phyloP scores from a whole-genome alignment of 495 filamentous ascomycete species.

The Tetracladium setigerum region DNA sequence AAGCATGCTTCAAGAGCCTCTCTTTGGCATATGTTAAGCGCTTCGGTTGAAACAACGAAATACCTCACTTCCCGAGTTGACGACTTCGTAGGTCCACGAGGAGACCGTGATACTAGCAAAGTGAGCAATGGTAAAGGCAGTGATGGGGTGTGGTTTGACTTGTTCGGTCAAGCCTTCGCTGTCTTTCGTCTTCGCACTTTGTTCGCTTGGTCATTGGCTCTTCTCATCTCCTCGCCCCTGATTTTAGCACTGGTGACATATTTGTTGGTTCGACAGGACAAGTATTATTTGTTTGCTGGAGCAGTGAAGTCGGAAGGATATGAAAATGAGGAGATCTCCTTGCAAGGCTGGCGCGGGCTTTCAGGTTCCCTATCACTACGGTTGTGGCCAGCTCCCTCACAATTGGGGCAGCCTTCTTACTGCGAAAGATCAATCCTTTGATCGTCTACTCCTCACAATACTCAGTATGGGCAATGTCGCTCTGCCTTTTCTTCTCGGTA shows the following conservation, averaged over 20 bases:
- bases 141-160: conserved; percentile 85
- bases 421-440: conserved; percentile 76
- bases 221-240: conserved; percentile 71
- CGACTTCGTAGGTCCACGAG: conserved; percentile 52
- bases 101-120: conserved; percentile 45
- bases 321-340: conserved; percentile 51
- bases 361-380: conserved; percentile 75
- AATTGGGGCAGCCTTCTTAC: conserved; percentile 66
- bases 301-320: conserved; percentile 48
- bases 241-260: conserved; percentile 61
- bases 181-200: conserved; percentile 72
- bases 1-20: conserved; percentile 67
- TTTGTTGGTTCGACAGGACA: conserved; percentile 55
- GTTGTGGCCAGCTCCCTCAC: conserved; percentile 58
- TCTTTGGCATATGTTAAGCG: conserved; percentile 91
- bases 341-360: conserved; percentile 77
- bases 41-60: conserved; percentile 63
- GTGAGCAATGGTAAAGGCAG: conserved; percentile 61
- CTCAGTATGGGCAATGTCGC: conserved; percentile 73
- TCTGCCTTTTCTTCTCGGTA: conserved; percentile 69
- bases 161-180: conserved; percentile 76
- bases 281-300: conserved; percentile 74
- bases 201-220: conserved; percentile 78
- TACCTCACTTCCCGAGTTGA: conserved; percentile 61
- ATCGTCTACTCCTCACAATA: conserved; percentile 84